Conservation (phyloP, 2,329 filamentous ascomycete species). For the Exserohilum rostratum region DNA sequence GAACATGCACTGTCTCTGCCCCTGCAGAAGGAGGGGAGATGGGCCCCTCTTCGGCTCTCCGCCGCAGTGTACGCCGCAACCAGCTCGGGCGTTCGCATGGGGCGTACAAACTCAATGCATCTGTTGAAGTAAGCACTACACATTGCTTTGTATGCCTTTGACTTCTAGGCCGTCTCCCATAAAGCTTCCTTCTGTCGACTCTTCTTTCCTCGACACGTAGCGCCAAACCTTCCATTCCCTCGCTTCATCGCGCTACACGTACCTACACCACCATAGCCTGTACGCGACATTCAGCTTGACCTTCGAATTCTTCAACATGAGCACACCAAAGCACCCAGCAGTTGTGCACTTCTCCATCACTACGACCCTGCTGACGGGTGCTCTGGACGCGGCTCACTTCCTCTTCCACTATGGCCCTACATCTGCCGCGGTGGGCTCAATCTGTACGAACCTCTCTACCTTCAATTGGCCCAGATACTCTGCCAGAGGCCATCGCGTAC, state of each 20-base stretch:
- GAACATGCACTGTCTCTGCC: not conserved
- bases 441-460: slow-evolving; percentile 20
- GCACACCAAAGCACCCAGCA: slow-evolving; percentile 55
- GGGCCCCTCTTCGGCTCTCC: slow-evolving; percentile 9
- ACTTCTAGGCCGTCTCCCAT: not conserved
- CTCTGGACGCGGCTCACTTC: slow-evolving; percentile 50
- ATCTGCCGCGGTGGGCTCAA: slow-evolving; percentile 38
- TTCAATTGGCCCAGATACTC: not conserved
- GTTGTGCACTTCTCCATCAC: slow-evolving; percentile 57
- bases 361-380: slow-evolving; percentile 52
- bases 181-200: not conserved
- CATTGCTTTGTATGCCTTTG: not conserved
- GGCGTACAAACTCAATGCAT: not conserved
- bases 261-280: not conserved
- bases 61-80: not conserved
- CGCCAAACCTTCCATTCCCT: too few species aligned
- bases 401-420: slow-evolving; percentile 42
- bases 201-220: not conserved
- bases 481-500: not conserved
- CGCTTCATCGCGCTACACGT: too few species aligned
- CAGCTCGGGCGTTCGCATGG: not conserved
- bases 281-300: not conserved
- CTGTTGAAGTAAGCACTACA: not conserved
- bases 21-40: not conserved
- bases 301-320: slow-evolving; percentile 20